These are phyloP conservation scores for Phytophthora chlamydospora DNA, from an alignment of 352 stramenopile species.

Conservation along the genomic window DNA sequence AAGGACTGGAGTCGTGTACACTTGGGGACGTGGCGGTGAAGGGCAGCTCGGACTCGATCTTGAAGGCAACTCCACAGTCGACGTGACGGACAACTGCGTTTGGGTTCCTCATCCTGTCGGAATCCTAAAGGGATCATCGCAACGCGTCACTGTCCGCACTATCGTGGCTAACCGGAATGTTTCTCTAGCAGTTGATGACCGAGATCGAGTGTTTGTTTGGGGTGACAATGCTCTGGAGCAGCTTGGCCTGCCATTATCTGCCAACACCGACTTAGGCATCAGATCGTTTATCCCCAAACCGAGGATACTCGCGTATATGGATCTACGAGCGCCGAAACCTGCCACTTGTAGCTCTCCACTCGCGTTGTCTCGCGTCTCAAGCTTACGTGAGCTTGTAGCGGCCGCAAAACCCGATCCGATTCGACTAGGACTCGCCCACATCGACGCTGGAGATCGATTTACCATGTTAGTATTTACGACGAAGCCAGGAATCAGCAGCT, in stretches of 20 bases:
- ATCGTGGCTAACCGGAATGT: slow-evolving; percentile 42
- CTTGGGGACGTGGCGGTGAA: slow-evolving; percentile 57
- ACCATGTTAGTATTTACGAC: slow-evolving; percentile 57
- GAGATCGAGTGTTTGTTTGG: slow-evolving; percentile 57
- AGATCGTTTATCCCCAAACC: slow-evolving; percentile 32
- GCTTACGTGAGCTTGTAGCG: slow-evolving; percentile 43
- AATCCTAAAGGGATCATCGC: slow-evolving; percentile 22
- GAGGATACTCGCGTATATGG: slow-evolving; percentile 53
- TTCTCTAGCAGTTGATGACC: slow-evolving; percentile 51
- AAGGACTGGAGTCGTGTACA: slow-evolving; percentile 52
- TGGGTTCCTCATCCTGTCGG: slow-evolving; percentile 20
- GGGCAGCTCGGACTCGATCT: slow-evolving; percentile 53
- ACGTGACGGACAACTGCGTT: slow-evolving; percentile 16
- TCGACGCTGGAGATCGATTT: slow-evolving; percentile 53
- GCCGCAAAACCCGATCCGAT: slow-evolving; percentile 27
- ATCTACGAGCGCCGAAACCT: slow-evolving; percentile 35
- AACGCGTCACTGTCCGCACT: slow-evolving; percentile 40
- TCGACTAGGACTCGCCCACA: slow-evolving; percentile 40
- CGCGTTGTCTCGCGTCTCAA: slow-evolving; percentile 23
- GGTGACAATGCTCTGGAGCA: slow-evolving; percentile 50
- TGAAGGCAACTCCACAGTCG: slow-evolving; percentile 1
- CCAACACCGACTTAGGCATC: slow-evolving; percentile 7
- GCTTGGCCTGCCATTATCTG: slow-evolving; percentile 31
- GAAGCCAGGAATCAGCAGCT: slow-evolving; percentile 34
- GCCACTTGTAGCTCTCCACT: not conserved